phyloP scores from a whole-genome alignment of 192 early-diverging fungal genomes.

The Linderina pennispora region DNA sequence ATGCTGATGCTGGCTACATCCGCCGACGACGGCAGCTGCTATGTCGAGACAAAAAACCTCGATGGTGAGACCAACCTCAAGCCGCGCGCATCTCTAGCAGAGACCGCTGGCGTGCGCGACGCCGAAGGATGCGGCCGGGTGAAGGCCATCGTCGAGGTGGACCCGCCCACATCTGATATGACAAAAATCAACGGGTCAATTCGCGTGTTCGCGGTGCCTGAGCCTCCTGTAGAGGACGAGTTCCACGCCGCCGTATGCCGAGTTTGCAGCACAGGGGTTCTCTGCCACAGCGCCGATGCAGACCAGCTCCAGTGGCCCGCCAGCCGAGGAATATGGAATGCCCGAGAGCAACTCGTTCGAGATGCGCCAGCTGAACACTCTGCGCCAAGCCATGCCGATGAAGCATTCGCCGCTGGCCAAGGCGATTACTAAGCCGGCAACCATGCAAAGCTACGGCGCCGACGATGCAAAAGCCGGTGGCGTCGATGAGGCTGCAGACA shows the following conservation, averaged over 20 bases:
- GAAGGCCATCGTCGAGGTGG: conserved; percentile 63
- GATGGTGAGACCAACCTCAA: conserved; percentile 99
- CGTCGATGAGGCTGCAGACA: no score
- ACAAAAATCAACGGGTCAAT: conserved; percentile 70
- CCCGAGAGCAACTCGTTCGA: no score
- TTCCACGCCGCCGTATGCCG: conserved; percentile 1
- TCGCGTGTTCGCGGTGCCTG: conserved; percentile 24
- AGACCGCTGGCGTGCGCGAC: conserved; percentile 59
- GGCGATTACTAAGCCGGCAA: conserved; percentile 1
- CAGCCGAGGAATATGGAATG: no score
- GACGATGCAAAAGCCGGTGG: conserved; percentile 12
- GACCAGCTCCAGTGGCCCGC: not conserved
- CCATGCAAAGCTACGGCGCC: conserved; percentile 21
- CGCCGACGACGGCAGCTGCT: conserved; percentile 70
- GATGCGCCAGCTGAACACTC: conserved; percentile 34
- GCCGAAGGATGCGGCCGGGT: conserved; percentile 69
- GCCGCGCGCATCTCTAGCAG: conserved; percentile 60
- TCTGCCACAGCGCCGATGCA: no score
- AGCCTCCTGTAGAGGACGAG: conserved; percentile 10
- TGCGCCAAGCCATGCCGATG: conserved; percentile 19
- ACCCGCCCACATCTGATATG: conserved; percentile 72
- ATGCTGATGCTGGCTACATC: conserved; percentile 74
- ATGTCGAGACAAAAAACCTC: conserved; percentile 91
- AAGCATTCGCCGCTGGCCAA: conserved; percentile 35
- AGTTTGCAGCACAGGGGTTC: no score